Percentiles rank a stretch among this genome's conserved stretches.
Conservation (phyloP, 768 basidiomycete genomes). For the Lentinus brumalis region DNA sequence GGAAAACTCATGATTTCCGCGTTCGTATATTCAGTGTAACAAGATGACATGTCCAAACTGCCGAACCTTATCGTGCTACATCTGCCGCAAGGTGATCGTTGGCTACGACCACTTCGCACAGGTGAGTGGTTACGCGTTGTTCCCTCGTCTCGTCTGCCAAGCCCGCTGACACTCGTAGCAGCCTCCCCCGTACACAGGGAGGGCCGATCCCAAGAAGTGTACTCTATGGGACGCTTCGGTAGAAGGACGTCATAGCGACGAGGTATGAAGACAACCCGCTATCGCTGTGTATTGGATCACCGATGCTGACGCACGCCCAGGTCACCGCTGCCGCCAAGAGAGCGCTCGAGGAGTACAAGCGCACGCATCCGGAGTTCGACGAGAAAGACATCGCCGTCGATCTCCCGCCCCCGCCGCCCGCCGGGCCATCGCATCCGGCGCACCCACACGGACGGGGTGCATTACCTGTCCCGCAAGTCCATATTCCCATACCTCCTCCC, state of each 20-base stretch:
- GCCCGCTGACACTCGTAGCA: slow-evolving; percentile 10
- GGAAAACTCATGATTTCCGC: neutral
- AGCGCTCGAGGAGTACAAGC: slow-evolving; percentile 64
- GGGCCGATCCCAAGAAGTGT: slow-evolving; percentile 50
- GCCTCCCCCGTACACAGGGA: slow-evolving; percentile 26
- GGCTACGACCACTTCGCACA: slow-evolving; percentile 80
- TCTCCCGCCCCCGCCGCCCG: slow-evolving; percentile 42
- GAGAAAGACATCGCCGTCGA: slow-evolving; percentile 67
- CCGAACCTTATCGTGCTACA: slow-evolving; percentile 75
- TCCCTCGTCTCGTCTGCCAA: slow-evolving; percentile 8
- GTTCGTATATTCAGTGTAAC: slow-evolving; percentile 68
- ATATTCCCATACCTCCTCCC: neutral
- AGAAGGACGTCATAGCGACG: slow-evolving; percentile 64
- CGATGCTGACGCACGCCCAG: slow-evolving; percentile 36
- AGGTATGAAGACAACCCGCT: slow-evolving; percentile 44
- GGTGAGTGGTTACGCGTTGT: slow-evolving; percentile 33
- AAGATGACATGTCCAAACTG: slow-evolving; percentile 87
- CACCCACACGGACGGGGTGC: neutral
- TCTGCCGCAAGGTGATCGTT: slow-evolving; percentile 71
- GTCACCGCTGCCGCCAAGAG: slow-evolving; percentile 68
- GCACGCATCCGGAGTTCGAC: slow-evolving; percentile 62
- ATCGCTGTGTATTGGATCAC: neutral
- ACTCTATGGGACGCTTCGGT: slow-evolving; percentile 63
- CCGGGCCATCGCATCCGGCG: slow-evolving; percentile 13
- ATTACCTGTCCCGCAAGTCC: neutral